phyloP scores from a whole-genome alignment of 1,284 basidiomycete species.

The Pulveroboletus ridleyi region DNA sequence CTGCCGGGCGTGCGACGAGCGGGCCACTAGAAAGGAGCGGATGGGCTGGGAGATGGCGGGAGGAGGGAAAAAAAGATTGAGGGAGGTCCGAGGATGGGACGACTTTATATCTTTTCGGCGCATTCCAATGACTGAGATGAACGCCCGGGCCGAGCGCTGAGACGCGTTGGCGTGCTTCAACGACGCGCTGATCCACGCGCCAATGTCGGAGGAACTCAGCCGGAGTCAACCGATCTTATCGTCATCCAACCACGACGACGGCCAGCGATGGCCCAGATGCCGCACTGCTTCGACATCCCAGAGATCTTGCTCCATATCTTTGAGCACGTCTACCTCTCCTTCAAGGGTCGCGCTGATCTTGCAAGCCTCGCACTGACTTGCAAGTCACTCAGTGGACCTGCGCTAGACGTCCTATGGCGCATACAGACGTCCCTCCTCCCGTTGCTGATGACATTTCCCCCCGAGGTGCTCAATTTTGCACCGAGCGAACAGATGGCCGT shows the following conservation, averaged over 20 bases:
- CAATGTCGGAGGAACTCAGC: background rate
- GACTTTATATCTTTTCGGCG: conserved; percentile 24
- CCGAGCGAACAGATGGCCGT: conserved; percentile 30
- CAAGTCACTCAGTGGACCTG: conserved; percentile 26
- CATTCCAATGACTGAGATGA: conserved; percentile 12
- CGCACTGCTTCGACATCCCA: conserved; percentile 28
- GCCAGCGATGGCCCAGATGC: background rate
- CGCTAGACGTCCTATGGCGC: conserved; percentile 33
- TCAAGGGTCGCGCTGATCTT: conserved; percentile 22
- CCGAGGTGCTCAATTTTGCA: conserved; percentile 25
- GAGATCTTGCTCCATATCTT: conserved; percentile 28
- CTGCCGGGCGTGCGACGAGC: conserved; percentile 17
- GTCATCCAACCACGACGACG: conserved; percentile 8
- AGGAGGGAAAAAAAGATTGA: conserved; percentile 14
- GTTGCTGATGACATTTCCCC: conserved; percentile 28
- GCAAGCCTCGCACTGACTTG: conserved; percentile 27
- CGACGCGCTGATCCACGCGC: background rate
- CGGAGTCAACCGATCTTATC: conserved; percentile 18
- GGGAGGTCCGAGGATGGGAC: conserved; percentile 6
- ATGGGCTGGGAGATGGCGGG: conserved; percentile 24
- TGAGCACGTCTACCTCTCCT: conserved; percentile 23
- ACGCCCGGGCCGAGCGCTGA: conserved; percentile 10
- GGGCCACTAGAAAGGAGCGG: conserved; percentile 31
- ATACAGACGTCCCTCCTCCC: conserved; percentile 30
- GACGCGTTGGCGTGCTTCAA: conserved; percentile 2